Base-by-base conservation (phyloP, 306 rosid species). In the Urtica urens region DNA sequence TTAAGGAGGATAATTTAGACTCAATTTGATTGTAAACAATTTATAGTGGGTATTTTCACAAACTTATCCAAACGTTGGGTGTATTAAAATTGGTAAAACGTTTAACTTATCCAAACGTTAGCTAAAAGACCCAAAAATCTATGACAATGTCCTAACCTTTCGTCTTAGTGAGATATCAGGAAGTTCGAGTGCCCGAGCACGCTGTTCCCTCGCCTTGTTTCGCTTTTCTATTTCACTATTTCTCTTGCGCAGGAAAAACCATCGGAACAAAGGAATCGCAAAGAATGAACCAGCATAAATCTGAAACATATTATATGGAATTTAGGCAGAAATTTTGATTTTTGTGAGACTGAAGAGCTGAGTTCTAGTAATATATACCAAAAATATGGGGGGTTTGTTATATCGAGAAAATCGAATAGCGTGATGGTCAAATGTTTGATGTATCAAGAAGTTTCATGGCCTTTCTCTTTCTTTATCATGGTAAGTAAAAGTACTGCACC, bases 281-380 rank as follows among this genome's bases (percentile, higher is more conserved):
- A 90, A 90, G 83, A 90, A 85, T 14, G 99, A 90, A 69, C 93
- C 96, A 34, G 99, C 99, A 69, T 90, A 90, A 44, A 90, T 69
- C 99, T 90, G 83, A 72, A 71, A 63, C 42, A 55, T 54, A 71
- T 43, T 42, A 58, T 26, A 49, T 38, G 39, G 23, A 34, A 59
- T 43, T 50, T 28, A 58, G 34, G 25, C 33, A 52, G 53, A 43
- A 40, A 55, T 44, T 51, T 16, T 29, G 53, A 47, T 51, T 55
- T 46, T 23, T 25, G 11, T n/a, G 46, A 39, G 39, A 52, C 33
- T 16, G 30, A 7, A 13, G 38, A 46, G 38, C 47, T 26, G 64
- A 18, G 28, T 58, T 55, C 45, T 37, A 28, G 54, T 38, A 49
- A 46, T 35, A 49, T 37, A 38, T 48, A 31, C 37, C 7, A 13